Conservation (phyloP, 2,329 filamentous ascomycete species). For the Epichloe baconii region DNA sequence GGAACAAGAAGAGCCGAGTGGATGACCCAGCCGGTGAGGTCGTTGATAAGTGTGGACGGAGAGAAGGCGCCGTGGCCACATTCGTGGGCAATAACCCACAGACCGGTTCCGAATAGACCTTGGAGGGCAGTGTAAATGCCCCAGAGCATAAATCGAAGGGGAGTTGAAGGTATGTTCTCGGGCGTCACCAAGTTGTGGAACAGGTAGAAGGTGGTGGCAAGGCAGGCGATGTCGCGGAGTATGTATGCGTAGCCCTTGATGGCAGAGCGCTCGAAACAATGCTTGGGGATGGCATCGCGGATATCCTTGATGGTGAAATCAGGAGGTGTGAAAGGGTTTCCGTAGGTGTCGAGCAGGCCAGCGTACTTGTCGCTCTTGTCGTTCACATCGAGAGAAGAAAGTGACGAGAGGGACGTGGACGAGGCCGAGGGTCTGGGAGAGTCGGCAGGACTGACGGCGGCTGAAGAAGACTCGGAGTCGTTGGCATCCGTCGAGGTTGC, state of each 20-base stretch:
- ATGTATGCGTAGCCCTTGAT: conserved; percentile 69
- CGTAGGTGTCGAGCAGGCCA: conserved; percentile 78
- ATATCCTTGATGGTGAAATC: conserved; percentile 98
- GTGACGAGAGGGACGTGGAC: conserved; percentile 82
- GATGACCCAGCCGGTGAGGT: conserved; percentile 80
- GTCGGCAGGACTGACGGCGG: conserved; percentile 43
- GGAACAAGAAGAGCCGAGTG: conserved; percentile 85
- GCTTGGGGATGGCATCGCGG: conserved; percentile 89
- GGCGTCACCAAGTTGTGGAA: conserved; percentile 86
- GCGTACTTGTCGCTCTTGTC: conserved; percentile 34
- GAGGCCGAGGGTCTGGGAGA: conserved; percentile 56
- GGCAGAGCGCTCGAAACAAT: conserved; percentile 87
- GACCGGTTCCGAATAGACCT: conserved; percentile 81
- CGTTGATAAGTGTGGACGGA: conserved; percentile 78
- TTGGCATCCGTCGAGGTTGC: conserved; percentile 33
- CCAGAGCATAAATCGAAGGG: conserved; percentile 53
- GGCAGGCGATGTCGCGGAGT: conserved; percentile 59
- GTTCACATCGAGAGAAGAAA: conserved; percentile 50
- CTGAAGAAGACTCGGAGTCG: conserved; percentile 43
- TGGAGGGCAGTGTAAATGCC: conserved; percentile 63
- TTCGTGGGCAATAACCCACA: conserved; percentile 96
- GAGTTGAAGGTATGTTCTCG: conserved; percentile 60
- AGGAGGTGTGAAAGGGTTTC: conserved; percentile 85
- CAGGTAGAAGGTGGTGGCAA: conserved; percentile 69
- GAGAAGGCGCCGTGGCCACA: conserved; percentile 97